Evolutionary conservation across 805 yeast genomes (phyloP).

Genomic region (Lipomyces starkeyi): DNA sequence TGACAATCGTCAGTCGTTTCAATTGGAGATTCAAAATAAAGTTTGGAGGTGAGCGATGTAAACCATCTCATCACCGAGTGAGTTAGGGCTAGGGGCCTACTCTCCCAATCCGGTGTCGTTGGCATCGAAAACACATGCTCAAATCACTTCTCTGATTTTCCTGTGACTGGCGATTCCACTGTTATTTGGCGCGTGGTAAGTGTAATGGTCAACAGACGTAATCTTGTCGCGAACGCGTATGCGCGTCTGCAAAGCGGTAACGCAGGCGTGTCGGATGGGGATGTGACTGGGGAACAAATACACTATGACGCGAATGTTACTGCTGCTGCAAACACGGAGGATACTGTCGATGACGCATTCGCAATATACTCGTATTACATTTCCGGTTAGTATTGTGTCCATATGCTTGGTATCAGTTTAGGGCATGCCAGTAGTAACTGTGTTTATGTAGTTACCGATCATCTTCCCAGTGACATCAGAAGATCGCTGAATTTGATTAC

Average conservation of each 20-base stretch:
- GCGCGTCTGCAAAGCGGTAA: neutral
- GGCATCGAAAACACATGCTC: too few species aligned
- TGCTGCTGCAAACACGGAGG: slow-evolving; percentile 10
- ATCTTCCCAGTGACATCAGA: slow-evolving; percentile 31
- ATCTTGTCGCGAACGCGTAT: neutral
- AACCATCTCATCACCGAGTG: neutral
- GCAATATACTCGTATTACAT: slow-evolving; percentile 33
- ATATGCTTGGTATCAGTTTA: neutral
- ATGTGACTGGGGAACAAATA: neutral
- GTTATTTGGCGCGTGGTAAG: neutral
- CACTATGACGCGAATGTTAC: neutral
- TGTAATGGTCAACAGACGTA: neutral
- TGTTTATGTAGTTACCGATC: slow-evolving; percentile 30
- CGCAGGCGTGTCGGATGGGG: neutral
- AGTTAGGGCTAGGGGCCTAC: neutral
- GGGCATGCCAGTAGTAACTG: neutral
- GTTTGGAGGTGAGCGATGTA: neutral
- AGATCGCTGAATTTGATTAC: slow-evolving; percentile 25
- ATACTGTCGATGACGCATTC: slow-evolving; percentile 31
- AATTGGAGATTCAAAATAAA: neutral
- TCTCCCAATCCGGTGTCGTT: neutral
- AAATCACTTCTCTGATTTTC: neutral
- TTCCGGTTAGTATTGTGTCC: slow-evolving; percentile 18
- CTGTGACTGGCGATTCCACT: neutral
- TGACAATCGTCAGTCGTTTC: neutral